Percentiles rank a stretch among this genome's conserved stretches.
Evolutionary conservation across 768 basidiomycete genomes (phyloP).

Genomic region (Dendrothele bispora): DNA sequence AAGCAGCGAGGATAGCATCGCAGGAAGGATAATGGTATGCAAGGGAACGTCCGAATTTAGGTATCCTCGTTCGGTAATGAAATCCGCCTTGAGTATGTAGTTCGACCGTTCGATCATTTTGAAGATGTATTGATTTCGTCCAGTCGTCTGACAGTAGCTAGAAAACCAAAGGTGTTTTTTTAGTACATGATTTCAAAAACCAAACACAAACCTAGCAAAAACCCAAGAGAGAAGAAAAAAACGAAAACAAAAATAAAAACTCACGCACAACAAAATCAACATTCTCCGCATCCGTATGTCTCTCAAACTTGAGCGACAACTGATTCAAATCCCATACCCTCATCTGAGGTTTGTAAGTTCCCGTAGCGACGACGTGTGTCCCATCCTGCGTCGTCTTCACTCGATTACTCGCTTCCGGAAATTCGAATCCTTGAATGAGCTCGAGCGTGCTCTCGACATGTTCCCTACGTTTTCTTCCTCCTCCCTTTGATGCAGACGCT

Average conservation of each 20-base stretch:
- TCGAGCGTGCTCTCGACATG: slow-evolving; percentile 84
- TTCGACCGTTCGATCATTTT: slow-evolving; percentile 92
- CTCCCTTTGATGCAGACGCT: slow-evolving; percentile 55
- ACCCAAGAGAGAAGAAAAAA: not conserved
- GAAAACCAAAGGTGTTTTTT: no score
- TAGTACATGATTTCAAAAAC: no score
- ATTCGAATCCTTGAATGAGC: slow-evolving; percentile 94
- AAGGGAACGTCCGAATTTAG: slow-evolving; percentile 87
- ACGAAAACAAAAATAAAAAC: slow-evolving; percentile 24
- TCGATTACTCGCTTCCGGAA: slow-evolving; percentile 93
- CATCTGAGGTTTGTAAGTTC: slow-evolving; percentile 97
- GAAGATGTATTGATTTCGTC: slow-evolving; percentile 97
- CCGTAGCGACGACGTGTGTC: slow-evolving; percentile 89
- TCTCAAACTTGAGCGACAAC: slow-evolving; percentile 90
- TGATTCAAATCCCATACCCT: slow-evolving; percentile 94
- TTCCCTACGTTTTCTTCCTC: slow-evolving; percentile 67
- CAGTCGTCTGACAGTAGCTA: slow-evolving; percentile 97
- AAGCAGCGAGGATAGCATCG: slow-evolving; percentile 82
- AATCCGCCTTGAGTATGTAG: slow-evolving; percentile 93
- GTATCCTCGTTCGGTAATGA: slow-evolving; percentile 92
- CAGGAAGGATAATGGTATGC: slow-evolving; percentile 95
- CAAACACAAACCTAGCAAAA: slow-evolving; percentile 2
- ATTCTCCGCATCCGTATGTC: slow-evolving; percentile 95
- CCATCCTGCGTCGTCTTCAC: slow-evolving; percentile 92
- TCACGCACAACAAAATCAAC: slow-evolving; percentile 95